phyloP scores from a whole-genome alignment of 768 basidiomycete species.

The Psilocybe sp. region DNA sequence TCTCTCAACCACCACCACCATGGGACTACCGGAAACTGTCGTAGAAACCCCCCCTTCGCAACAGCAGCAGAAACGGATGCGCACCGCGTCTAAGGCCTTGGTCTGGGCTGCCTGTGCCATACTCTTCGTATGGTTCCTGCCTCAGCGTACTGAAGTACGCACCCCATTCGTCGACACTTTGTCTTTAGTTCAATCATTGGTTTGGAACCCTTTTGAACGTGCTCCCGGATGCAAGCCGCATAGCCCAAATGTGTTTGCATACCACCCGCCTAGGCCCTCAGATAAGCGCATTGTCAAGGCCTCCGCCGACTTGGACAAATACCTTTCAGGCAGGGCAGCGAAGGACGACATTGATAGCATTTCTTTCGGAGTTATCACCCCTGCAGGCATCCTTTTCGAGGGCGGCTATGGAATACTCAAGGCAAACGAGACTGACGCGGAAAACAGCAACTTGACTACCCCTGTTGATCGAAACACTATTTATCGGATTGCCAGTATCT shows the following conservation, averaged over 20 bases:
- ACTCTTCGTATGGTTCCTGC: no score
- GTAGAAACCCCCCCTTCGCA: no score
- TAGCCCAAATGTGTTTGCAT: conserved; percentile 25
- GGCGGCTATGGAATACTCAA: conserved; percentile 36
- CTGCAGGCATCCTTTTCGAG: conserved; percentile 43
- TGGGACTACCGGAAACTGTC: no score
- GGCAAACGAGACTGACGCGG: conserved; percentile 39
- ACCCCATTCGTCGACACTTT: no score
- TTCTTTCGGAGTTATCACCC: conserved; percentile 47
- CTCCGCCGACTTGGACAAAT: conserved; percentile 22
- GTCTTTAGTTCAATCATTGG: no score
- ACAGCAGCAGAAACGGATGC: no score
- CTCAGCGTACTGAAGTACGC: no score
- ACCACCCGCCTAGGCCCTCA: conserved; percentile 21
- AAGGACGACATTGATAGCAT: conserved; percentile 45
- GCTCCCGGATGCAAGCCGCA: conserved; percentile 16
- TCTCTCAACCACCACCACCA: no score
- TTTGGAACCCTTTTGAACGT: no score
- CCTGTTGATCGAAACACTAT: conserved; percentile 40
- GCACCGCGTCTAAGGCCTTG: no score
- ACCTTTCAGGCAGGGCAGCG: conserved; percentile 23
- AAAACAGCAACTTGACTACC: conserved; percentile 8
- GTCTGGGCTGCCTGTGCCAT: no score
- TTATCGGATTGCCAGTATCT: conserved; percentile 50
- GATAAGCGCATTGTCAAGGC: conserved; percentile 19